Conservation (phyloP, 108 stramenopile species). For the Schizochytrium sp. region DNA sequence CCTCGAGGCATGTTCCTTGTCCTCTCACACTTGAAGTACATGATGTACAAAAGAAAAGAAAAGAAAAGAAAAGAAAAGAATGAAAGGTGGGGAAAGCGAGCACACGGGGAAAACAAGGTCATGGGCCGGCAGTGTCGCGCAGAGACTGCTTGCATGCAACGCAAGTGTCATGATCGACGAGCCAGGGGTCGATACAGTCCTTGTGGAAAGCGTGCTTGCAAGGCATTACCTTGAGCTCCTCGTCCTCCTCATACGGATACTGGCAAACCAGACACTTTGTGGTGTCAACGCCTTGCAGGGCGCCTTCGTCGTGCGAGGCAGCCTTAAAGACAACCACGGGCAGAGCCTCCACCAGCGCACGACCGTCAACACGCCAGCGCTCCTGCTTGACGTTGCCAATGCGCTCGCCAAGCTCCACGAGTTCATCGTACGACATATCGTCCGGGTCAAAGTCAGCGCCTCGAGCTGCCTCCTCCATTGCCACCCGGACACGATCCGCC, state of each 20-base stretch:
- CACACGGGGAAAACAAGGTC: background rate
- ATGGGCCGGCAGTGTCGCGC: conserved; percentile 1
- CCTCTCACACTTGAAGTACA: too few species aligned
- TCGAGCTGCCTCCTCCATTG: background rate
- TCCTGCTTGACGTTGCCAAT: conserved; percentile 14
- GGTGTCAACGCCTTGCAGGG: background rate
- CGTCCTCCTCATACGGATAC: conserved; percentile 62
- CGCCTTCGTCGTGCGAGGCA: background rate
- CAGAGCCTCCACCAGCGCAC: background rate
- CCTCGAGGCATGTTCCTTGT: too few species aligned
- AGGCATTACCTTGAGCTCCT: conserved; percentile 58
- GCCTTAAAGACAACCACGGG: background rate
- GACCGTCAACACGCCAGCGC: background rate
- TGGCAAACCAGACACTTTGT: conserved; percentile 73
- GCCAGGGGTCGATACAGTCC: conserved; percentile 80
- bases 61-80: background rate
- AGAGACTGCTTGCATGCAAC: conserved; percentile 68
- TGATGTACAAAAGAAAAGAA: background rate
- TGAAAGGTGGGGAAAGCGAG: background rate
- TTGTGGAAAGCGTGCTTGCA: conserved; percentile 77
- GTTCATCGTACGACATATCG: background rate
- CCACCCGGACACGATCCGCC: background rate
- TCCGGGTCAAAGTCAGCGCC: background rate
- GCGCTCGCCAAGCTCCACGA: background rate
- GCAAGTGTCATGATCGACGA: conserved; percentile 68